Percentiles rank a stretch among this genome's conserved stretches.
phyloP scores from a whole-genome alignment of 176 grass and related monocot species.

The Poa pratensis region DNA sequence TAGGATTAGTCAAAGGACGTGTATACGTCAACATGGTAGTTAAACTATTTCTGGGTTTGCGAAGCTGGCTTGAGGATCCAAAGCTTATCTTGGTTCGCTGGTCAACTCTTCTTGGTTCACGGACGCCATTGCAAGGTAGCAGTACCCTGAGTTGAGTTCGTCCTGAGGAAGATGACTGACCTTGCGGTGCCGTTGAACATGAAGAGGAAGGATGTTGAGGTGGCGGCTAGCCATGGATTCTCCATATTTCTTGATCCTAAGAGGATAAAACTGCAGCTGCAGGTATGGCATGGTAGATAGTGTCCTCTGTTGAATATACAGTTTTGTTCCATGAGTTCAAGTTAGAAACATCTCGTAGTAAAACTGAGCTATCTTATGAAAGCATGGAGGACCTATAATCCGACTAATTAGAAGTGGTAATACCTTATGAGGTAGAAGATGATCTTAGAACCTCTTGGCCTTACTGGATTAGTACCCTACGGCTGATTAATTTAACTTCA shows the following conservation, averaged over 20 bases:
- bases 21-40: background rate
- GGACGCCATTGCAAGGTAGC: background rate
- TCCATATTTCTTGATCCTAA: constrained; percentile 56
- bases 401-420: too few relatives aligned
- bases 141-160: background rate
- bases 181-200: constrained; percentile 40
- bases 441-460: background rate
- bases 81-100: constrained; percentile 11
- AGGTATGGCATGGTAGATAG: constrained; percentile 13
- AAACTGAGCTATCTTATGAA: background rate
- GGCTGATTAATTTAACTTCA: background rate
- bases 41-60: background rate
- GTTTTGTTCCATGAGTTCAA: background rate
- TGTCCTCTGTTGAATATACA: background rate
- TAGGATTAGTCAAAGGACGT: constrained; percentile 3
- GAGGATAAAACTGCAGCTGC: constrained; percentile 53
- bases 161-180: constrained; percentile 35
- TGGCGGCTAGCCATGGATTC: constrained; percentile 52
- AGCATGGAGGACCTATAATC: background rate
- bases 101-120: constrained; percentile 31
- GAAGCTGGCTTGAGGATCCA: constrained; percentile 15
- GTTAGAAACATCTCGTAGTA: background rate
- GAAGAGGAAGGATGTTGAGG: constrained; percentile 63
- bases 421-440: background rate
- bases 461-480: background rate